Evolutionary conservation across 2,329 filamentous ascomycete genomes (phyloP), one percentile per base, ranked within the genome.

Genomic region (Xylaria sp.): DNA sequence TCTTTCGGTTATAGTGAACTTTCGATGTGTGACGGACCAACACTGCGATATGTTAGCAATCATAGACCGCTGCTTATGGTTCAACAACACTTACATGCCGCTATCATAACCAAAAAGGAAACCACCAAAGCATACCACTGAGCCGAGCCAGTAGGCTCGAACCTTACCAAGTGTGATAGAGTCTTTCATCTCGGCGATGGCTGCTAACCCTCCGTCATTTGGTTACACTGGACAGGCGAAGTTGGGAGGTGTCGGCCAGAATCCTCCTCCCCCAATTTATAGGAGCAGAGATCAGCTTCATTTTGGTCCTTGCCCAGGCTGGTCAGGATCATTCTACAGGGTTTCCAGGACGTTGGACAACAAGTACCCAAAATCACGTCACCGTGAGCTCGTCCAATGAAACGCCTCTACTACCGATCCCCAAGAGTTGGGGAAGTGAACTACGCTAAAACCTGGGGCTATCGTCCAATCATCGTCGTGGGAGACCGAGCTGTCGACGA

Each of bases 121-220:
- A 0, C 85, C 85, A 7, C 84, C 85, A 71, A 85, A 83, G 71
- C 84, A 88, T 13, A 86, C 82, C 3, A 87, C 82, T 1, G 79
- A 78, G 2, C 84, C 84, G 10, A 88, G 80, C 81, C 82, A 87
- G 74, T 86, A 88, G 36, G 84, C 84, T 65, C 85, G 79, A 41
- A 84, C 71, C 62, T 77, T 81, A 28, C 83, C 84, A 25, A 77
- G 70, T 3, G 68, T 71, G 20, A 52, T 18, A 9, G 75, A 75
- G 33, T 71, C 68, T 46, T 75, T 76, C 77, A 79, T 75, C n/a
- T 59, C 25, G 41, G 20, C 56, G 31, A 58, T 66, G 12, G 41
- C 41, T 57, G 33, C 9, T 10, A 15, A 20, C 63, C 23, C 20
- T 55, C 52, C 33, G 33, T 71, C 67, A 57, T 51, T 8, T 43